Percentiles rank a stretch among this genome's conserved stretches.
Evolutionary conservation across 1,284 basidiomycete genomes (phyloP).

Genomic region (Acaromyces ingoldii): DNA sequence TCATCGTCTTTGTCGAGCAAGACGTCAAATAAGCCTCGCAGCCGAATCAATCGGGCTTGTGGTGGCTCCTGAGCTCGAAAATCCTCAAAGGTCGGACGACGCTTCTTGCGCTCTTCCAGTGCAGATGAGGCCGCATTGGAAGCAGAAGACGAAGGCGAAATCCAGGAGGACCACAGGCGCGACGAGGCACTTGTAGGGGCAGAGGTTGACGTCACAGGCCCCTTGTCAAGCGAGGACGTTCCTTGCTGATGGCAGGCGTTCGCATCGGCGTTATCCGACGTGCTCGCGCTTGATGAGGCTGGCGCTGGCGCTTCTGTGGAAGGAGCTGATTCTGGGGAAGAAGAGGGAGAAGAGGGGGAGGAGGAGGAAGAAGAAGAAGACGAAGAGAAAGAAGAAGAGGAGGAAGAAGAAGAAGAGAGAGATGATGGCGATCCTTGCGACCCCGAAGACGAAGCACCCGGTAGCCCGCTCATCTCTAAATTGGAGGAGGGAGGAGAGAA

Average conservation of each 20-base stretch:
- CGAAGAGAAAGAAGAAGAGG: not conserved
- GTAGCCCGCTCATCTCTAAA: too few species aligned
- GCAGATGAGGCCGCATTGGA: conserved; percentile 7
- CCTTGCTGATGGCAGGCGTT: too few species aligned
- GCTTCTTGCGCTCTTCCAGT: conserved; percentile 1
- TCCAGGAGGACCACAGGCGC: conserved; percentile 8
- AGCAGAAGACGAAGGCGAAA: conserved; percentile 9
- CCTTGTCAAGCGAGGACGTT: too few species aligned
- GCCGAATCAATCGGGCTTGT: conserved; percentile 45
- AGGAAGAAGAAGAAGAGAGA: not conserved
- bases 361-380: not conserved
- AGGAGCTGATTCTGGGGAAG: too few species aligned
- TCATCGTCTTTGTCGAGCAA: conserved; percentile 44
- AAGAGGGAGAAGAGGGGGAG: too few species aligned
- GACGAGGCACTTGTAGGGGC: conserved; percentile 6
- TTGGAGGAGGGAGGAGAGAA: too few species aligned
- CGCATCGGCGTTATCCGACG: too few species aligned
- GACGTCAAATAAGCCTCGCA: conserved; percentile 47
- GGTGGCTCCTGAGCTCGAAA: conserved; percentile 47
- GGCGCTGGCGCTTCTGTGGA: too few species aligned
- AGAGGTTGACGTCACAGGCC: too few species aligned
- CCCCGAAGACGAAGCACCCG: too few species aligned
- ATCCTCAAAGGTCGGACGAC: conserved; percentile 37
- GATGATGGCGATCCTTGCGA: too few species aligned
- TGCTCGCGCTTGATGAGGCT: too few species aligned